Evolutionary conservation across 164 flowering plant genomes (phyloP), one percentile per base, ranked within the genome.

Genomic region (Sedum album): DNA sequence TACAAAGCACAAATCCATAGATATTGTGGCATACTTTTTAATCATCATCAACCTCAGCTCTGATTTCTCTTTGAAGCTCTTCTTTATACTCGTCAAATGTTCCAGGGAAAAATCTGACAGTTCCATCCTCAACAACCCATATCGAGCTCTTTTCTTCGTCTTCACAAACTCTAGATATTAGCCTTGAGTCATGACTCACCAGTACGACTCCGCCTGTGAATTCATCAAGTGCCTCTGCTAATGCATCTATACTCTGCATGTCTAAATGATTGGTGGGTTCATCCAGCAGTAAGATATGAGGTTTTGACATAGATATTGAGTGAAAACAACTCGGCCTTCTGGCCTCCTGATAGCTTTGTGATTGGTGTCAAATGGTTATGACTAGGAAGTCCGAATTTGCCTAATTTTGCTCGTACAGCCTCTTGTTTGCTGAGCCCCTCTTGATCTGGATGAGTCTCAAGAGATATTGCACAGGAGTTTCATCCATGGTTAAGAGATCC

Each of bases 171-270:
- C 96, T 85, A 0, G 96, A 89, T 73, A 89, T 89, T 31, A 89
- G 77, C 73, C 92, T 75, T 0, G 96, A 85, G 67, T 89, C 96
- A 68, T 89, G 91, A 73, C 95, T 87, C 46, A 87, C 95, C 53
- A 89, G 72, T 17, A 89, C 87, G 70, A 89, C 95, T 61, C 95
- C 96, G 13, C 96, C 96, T 15, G 82, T 81, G 66, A 87, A 89
- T 70, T 89, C 89, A 70, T 89, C 89, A 5, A 89, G 79, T 4
- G 93, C 96, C 73, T 86, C 90, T 2, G 93, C 93, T 76, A 88
- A 67, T n/a, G 93, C 93, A 75, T 88, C 96, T 55, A 89, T 88
- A 69, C 96, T 89, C 74, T 89, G 89, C 96, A 88, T 89, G 71
- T 89, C 96, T 67, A 89, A 78, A 72, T 89, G 96, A 79, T 86